Evolutionary conservation across 805 yeast genomes (phyloP), one percentile per base, ranked within the genome.

Genomic region (Ogataea angusta): DNA sequence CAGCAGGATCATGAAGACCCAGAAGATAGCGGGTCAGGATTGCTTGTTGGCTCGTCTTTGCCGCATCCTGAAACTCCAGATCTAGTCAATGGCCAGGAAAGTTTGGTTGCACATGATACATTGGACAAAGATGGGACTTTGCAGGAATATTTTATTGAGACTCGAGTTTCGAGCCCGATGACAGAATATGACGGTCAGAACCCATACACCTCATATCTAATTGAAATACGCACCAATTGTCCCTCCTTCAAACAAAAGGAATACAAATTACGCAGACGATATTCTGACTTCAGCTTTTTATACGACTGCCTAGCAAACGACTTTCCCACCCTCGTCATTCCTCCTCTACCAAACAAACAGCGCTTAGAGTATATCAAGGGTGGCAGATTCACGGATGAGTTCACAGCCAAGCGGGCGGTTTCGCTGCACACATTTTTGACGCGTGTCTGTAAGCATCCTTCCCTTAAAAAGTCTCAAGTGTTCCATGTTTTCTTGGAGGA

Each of bases 301-400:
- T 85, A 82, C 62, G 85, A 82, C 46, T 80, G 87, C 42, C 67
- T 91, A 39, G 60, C 72, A 36, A 82, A 78, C 50, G 96, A 90
- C 57, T 85, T 70, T 58, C 96, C 97, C 0, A 85, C 93, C 4
- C 72, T 86, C 45, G 77, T 93, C 10, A 78, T 91, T 0, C 99
- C 99, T 1, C 97, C 98, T 10, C 70, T 91, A 39, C 99, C 99
- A 0, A 95, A 91, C 47, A 90, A 89, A 62, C 86, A 85, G 66
- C 77, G 95, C 45, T 70, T 91, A 52, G 96, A 91, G 60, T 91
- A 93, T 63, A 73, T 91, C 38, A 89, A 95, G 27, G 98, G 99
- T 9, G 97, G 91, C 54, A 72, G 98, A 27, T 91, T 91, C 59
- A 80, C 91, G 19, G 71, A 77, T 10, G 89, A 85, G 43, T 93